A percentile compares a stretch with the other conserved stretches of the same genome.
Conservation (phyloP, 2,329 filamentous ascomycete genomes). For the Parastagonospora nodorum region DNA sequence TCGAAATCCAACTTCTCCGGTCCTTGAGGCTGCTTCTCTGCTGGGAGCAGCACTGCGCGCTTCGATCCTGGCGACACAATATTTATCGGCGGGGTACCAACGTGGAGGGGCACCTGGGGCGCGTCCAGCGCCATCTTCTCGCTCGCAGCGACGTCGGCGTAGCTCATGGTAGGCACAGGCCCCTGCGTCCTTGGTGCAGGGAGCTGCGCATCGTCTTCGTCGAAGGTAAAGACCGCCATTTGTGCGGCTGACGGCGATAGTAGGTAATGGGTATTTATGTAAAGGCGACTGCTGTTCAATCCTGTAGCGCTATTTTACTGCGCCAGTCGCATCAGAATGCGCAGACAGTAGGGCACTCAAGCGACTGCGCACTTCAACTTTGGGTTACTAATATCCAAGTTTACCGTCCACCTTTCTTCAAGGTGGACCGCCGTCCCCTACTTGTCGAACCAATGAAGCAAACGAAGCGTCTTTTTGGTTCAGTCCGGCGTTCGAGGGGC, state of each 20-base stretch:
- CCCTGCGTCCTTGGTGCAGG: slow-evolving; percentile 16
- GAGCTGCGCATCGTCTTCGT: slow-evolving; percentile 39
- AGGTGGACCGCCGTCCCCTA: slow-evolving; percentile 57
- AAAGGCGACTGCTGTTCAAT: slow-evolving; percentile 11
- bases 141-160: slow-evolving; percentile 22
- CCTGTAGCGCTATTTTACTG: slow-evolving; percentile 23
- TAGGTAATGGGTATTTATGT: slow-evolving; percentile 8
- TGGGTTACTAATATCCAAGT: slow-evolving; percentile 24
- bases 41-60: slow-evolving; percentile 27
- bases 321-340: slow-evolving; percentile 29
- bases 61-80: slow-evolving; percentile 41
- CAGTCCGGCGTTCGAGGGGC: slow-evolving; percentile 42
- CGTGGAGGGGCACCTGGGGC: slow-evolving; percentile 23
- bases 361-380: slow-evolving; percentile 31
- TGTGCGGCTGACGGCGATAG: slow-evolving; percentile 2
- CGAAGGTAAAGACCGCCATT: slow-evolving; percentile 45
- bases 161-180: slow-evolving; percentile 7
- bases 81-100: slow-evolving; percentile 45
- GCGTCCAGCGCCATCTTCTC: slow-evolving; percentile 34
- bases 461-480: slow-evolving; percentile 53
- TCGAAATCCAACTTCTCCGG: slow-evolving; percentile 47
- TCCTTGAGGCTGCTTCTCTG: slow-evolving; percentile 29
- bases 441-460: slow-evolving; percentile 52
- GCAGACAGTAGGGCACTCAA: slow-evolving; percentile 13
- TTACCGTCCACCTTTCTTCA: slow-evolving; percentile 59